Conservation (phyloP, 108 stramenopile genomes). For the Cyclotella kingstonii region DNA sequence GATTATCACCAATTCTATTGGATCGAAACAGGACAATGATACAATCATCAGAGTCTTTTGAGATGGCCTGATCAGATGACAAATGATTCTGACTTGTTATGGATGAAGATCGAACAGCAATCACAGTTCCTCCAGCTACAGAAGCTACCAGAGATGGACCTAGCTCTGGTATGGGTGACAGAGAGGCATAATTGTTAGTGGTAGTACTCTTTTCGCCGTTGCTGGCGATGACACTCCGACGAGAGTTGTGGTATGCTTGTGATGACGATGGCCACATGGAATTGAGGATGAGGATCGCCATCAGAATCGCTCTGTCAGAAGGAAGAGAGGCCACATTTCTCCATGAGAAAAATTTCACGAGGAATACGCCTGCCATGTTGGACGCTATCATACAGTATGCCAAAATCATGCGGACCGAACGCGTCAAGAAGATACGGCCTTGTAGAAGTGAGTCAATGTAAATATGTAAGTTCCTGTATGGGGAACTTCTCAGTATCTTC, state of each 20-base stretch:
- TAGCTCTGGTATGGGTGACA: conserved; percentile 37
- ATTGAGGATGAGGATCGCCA: neutral
- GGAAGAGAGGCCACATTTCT: neutral
- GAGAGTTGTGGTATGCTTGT: neutral
- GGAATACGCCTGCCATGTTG: too few species aligned
- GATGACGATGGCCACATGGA: neutral
- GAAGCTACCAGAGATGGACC: conserved; percentile 46
- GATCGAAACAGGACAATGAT: conserved; percentile 41
- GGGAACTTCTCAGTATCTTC: too few species aligned
- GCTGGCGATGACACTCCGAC: neutral
- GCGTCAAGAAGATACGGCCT: too few species aligned
- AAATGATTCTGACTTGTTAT: neutral
- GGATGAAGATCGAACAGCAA: conserved; percentile 29
- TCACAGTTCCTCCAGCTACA: conserved; percentile 44
- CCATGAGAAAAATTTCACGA: neutral
- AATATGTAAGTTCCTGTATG: too few species aligned
- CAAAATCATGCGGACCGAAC: too few species aligned
- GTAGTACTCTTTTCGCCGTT: neutral
- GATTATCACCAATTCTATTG: conserved; percentile 10
- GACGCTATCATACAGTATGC: too few species aligned
- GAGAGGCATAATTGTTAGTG: conserved; percentile 10
- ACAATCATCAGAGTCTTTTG: conserved; percentile 21
- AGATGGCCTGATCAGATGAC: neutral
- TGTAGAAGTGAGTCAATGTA: too few species aligned
- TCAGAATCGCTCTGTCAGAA: too few species aligned